These are phyloP conservation scores for Mortierella sp. DNA, from an alignment of 371 early-diverging fungal genomes.

Conservation along the genomic window DNA sequence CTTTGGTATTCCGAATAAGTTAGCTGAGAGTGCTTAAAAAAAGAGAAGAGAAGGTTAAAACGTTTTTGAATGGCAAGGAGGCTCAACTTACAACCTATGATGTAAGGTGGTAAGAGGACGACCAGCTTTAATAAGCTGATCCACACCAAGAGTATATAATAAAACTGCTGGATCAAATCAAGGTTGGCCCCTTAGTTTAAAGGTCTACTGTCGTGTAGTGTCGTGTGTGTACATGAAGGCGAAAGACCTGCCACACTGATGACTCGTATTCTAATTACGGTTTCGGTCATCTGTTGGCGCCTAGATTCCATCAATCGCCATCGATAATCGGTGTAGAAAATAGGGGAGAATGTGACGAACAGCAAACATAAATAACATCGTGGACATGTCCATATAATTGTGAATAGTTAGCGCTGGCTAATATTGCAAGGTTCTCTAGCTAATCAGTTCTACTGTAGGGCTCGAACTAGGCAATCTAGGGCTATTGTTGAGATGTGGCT, in stretches of 20 bases:
- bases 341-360: neutral
- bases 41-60: neutral
- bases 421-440: too few relatives aligned
- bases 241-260: neutral
- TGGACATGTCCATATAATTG: too few relatives aligned
- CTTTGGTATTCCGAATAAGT: neutral
- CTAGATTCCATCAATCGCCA: neutral
- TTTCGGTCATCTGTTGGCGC: neutral
- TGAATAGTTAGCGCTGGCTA: too few relatives aligned
- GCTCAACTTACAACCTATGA: neutral
- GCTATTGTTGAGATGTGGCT: slow-evolving; percentile 1
- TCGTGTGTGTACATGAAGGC: neutral
- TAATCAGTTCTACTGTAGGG: too few relatives aligned
- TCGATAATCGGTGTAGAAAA: neutral
- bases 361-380: neutral
- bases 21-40: neutral
- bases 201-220: neutral
- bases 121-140: neutral
- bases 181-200: neutral
- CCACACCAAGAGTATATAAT: neutral
- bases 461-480: neutral
- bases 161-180: neutral
- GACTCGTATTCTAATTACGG: neutral
- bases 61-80: slow-evolving; percentile 1
- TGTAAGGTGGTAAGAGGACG: neutral